Evolutionary conservation across 2,329 filamentous ascomycete genomes (phyloP), one percentile per base, ranked within the genome.

Genomic region (Tolypocladium cylindrosporum): DNA sequence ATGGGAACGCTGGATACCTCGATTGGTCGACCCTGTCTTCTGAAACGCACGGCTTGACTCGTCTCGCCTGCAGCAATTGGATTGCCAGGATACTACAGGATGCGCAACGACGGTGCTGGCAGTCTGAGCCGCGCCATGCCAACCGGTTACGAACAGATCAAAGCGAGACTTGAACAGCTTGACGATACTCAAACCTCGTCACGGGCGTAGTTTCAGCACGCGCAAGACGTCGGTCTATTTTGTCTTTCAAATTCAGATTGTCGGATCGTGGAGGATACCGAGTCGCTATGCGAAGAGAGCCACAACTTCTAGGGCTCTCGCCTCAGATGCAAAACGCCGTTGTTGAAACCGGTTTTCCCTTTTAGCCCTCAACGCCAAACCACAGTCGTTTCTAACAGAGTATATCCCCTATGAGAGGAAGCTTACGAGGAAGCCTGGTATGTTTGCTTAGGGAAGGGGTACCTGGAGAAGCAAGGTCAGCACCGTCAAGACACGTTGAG

Each of bases 391-490:
- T 57, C 50, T 45, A 41, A 57, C 55, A 59, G 41, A 55, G 31
- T 56, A 60, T 55, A 19, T 50, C 42, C 42, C 62, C 60, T 57
- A 60, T 57, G 62, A 56, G 56, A 61, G 58, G 63, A 62, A 55
- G 61, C 64, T 65, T 69, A 73, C 57, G 75, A 68, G 52, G 76
- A 76, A 62, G 79, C 71, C 66, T 80, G 74, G 76, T 91, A 93
- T 64, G 83, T 78, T 75, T 92, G 85, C 82, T 93, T 92, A 69
- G 89, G 89, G 79, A 85, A 89, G 65, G 90, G 90, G 79, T 85
- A 92, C 65, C 89, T 91, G 70, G 21, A 55, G 54, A 57, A 58
- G 58, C 4, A 2, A 40, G 16, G 43, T 63, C 34, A 63, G 61
- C 55, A 36, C 19, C 13, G 24, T 45, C 24, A 48, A n/a, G 48